Conservation (phyloP, 1,139 yeast species). For the Pneumocystis canis region DNA sequence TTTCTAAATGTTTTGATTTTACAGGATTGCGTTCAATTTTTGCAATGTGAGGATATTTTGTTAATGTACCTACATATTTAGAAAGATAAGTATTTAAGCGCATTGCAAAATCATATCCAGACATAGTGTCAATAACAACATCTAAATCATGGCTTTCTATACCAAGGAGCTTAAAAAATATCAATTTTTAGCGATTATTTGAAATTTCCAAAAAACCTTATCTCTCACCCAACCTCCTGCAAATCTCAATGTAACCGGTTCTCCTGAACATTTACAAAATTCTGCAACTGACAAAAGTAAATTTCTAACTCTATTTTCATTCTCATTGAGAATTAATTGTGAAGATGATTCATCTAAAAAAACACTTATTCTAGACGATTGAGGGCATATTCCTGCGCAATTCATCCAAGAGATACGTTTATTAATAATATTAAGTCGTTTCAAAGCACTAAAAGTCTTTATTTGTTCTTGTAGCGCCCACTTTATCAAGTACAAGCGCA, state of each 20-base stretch:
- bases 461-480: background rate
- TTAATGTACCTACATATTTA: slow-evolving; percentile 17
- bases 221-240: slow-evolving; percentile 99
- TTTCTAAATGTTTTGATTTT: slow-evolving; percentile 87
- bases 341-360: background rate
- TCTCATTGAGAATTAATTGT: background rate
- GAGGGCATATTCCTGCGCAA: background rate
- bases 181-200: too few species aligned
- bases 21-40: slow-evolving; percentile 86
- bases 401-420: background rate
- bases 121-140: slow-evolving; percentile 66
- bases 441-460: background rate
- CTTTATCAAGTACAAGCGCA: background rate
- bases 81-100: slow-evolving; percentile 43
- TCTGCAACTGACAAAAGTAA: background rate
- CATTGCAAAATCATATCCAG: slow-evolving; percentile 78
- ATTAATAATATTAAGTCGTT: background rate
- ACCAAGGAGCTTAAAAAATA: slow-evolving; percentile 39
- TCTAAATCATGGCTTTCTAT: slow-evolving; percentile 73
- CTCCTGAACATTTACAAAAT: background rate
- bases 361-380: background rate
- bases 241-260: slow-evolving; percentile 37
- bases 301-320: background rate
- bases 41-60: slow-evolving; percentile 41
- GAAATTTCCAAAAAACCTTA: slow-evolving; percentile 27